Percentiles rank a stretch among this genome's conserved stretches.
phyloP scores from a whole-genome alignment of 2,329 filamentous ascomycete species.

The Ophiocordyceps camponoti-floridani region DNA sequence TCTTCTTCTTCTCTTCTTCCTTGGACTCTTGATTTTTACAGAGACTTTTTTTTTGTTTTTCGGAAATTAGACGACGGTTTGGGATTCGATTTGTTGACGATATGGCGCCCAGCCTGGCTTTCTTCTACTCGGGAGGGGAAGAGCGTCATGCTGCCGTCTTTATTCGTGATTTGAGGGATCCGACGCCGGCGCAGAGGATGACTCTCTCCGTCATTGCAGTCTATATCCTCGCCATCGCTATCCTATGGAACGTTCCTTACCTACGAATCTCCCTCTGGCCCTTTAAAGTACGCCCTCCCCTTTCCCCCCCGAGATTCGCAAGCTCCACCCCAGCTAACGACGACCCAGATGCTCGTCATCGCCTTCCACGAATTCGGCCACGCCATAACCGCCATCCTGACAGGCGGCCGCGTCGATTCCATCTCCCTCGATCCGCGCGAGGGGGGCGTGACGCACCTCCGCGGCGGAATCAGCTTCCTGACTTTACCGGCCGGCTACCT shows the following conservation, averaged over 20 bases:
- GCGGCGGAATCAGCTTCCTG: slow-evolving; percentile 49
- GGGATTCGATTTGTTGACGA: no score
- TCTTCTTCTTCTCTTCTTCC: no score
- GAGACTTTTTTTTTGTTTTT: no score
- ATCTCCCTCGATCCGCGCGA: slow-evolving; percentile 64
- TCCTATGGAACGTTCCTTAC: slow-evolving; percentile 67
- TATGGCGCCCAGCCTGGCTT: no score
- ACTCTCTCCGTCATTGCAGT: slow-evolving; percentile 54
- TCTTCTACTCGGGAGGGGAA: no score
- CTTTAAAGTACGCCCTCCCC: slow-evolving; percentile 60
- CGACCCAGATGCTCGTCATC: slow-evolving; percentile 57
- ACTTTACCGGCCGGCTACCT: slow-evolving; percentile 66
- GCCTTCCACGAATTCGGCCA: slow-evolving; percentile 71
- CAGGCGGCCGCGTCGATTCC: slow-evolving; percentile 55
- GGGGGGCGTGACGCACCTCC: slow-evolving; percentile 64
- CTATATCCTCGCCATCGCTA: slow-evolving; percentile 56
- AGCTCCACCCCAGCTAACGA: no score
- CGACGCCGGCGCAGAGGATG: slow-evolving; percentile 50
- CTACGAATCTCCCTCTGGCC: slow-evolving; percentile 61
- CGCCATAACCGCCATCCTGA: slow-evolving; percentile 53
- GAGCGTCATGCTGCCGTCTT: slow-evolving; percentile 1
- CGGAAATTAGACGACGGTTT: no score
- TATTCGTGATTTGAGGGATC: slow-evolving; percentile 31
- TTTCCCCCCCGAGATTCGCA: no score
- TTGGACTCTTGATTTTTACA: no score